Evolutionary conservation across 202 grass and related monocot genomes (phyloP).

Genomic region (Elaeis oleifera): DNA sequence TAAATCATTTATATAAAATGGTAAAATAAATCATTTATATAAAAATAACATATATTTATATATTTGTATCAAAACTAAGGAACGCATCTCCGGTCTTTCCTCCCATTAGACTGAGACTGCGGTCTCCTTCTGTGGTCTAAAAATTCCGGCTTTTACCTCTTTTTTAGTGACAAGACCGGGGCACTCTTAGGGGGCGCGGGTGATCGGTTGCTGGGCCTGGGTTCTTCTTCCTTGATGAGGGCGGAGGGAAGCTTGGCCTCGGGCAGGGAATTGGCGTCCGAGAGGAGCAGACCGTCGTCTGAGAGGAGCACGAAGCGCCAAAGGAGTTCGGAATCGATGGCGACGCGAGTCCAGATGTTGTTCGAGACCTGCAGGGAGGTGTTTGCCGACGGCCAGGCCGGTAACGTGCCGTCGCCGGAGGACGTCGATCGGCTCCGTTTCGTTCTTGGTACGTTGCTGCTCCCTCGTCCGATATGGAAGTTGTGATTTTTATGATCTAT

Average conservation of each 20-base stretch:
- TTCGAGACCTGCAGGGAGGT: slow-evolving; percentile 55
- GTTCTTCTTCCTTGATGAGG: slow-evolving; percentile 10
- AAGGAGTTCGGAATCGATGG: background rate
- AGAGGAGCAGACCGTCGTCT: slow-evolving; percentile 6
- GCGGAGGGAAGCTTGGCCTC: background rate
- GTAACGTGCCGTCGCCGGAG: slow-evolving; percentile 43
- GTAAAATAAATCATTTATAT: too few relatives aligned
- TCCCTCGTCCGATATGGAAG: background rate
- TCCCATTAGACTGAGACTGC: too few relatives aligned
- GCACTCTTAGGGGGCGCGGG: too few relatives aligned
- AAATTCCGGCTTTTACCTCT: too few relatives aligned
- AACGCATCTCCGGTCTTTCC: too few relatives aligned
- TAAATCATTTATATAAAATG: too few relatives aligned
- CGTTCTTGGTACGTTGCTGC: slow-evolving; percentile 44
- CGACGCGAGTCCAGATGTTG: slow-evolving; percentile 31
- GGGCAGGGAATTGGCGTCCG: slow-evolving; percentile 1
- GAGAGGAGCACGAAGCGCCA: slow-evolving; percentile 11
- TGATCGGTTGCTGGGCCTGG: too few relatives aligned
- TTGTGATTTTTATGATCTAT: background rate
- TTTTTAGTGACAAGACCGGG: too few relatives aligned
- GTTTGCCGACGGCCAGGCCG: slow-evolving; percentile 32
- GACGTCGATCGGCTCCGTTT: slow-evolving; percentile 45
- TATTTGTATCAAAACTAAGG: too few relatives aligned
- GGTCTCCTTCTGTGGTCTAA: too few relatives aligned
- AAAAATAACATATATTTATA: too few relatives aligned